phyloP scores from a whole-genome alignment of 139 green algal genomes.

The Deuterostichococcus epilithicus region DNA sequence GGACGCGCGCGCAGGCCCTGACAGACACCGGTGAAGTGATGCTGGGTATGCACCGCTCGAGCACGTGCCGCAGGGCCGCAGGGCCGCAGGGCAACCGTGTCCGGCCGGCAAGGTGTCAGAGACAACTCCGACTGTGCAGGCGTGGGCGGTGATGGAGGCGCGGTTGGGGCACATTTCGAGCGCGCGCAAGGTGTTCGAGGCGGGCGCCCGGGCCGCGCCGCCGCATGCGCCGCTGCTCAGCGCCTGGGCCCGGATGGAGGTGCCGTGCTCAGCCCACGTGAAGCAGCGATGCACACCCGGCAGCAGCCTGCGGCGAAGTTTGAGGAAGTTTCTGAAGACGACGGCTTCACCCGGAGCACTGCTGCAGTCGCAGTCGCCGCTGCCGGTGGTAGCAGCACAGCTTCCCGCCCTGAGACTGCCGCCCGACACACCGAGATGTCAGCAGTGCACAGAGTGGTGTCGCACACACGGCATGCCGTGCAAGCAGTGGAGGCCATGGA shows the following conservation, averaged over 20 bases:
- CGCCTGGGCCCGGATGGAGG: slow-evolving; percentile 36
- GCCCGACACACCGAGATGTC: no score
- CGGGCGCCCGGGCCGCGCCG: slow-evolving; percentile 2
- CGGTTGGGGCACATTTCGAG: slow-evolving; percentile 26
- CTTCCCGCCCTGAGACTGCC: no score
- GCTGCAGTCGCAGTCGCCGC: not conserved
- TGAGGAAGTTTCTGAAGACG: no score
- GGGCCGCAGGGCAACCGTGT: no score
- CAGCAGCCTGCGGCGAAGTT: not conserved
- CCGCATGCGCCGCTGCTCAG: slow-evolving; percentile 26
- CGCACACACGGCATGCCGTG: no score
- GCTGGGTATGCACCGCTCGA: not conserved
- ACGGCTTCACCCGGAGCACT: not conserved
- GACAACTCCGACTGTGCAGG: no score
- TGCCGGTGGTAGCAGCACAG: no score
- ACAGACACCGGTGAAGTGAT: not conserved
- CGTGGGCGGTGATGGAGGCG: slow-evolving; percentile 44
- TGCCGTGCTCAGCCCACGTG: not conserved
- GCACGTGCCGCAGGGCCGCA: no score
- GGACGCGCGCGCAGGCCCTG: not conserved
- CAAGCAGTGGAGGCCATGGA: not conserved
- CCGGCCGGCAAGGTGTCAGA: no score
- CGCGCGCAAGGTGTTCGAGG: slow-evolving; percentile 36
- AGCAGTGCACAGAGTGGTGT: no score
- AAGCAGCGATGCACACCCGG: not conserved